Evolutionary conservation across 2,329 filamentous ascomycete genomes (phyloP).

Genomic region (Blastomyces silverae): DNA sequence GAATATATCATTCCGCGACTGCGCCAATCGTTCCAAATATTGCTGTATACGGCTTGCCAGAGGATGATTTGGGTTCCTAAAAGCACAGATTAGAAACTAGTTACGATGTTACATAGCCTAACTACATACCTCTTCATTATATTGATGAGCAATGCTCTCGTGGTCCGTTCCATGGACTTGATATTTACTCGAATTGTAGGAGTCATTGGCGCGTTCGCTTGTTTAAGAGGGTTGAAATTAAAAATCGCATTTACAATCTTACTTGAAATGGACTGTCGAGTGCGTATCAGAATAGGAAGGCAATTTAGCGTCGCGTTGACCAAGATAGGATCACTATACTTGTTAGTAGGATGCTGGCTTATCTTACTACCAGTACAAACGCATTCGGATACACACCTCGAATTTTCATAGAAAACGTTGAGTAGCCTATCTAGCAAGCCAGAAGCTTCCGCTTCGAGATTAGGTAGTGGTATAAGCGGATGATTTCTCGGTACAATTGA

Average conservation of each 20-base stretch:
- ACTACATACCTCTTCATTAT: conserved; percentile 63
- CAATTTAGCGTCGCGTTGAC: conserved; percentile 90
- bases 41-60: conserved; percentile 73
- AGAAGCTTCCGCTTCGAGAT: conserved; percentile 85
- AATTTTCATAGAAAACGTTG: conserved; percentile 75
- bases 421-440: conserved; percentile 86
- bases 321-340: conserved; percentile 68
- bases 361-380: conserved; percentile 2
- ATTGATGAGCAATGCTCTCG: conserved; percentile 74
- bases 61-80: conserved; percentile 71
- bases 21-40: conserved; percentile 74
- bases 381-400: conserved; percentile 54
- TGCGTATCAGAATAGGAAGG: conserved; percentile 73
- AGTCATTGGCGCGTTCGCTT: conserved; percentile 69
- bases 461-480: conserved; percentile 66
- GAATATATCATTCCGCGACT: conserved; percentile 68
- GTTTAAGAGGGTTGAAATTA: conserved; percentile 84
- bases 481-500: conserved; percentile 80
- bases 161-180: conserved; percentile 92
- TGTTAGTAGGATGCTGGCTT: conserved; percentile 13
- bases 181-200: conserved; percentile 73
- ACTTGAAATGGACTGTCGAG: conserved; percentile 69
- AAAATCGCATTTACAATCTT: conserved; percentile 81
- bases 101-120: conserved; percentile 7
- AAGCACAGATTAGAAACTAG: conserved; percentile 22